phyloP scores from a whole-genome alignment of 2,329 filamentous ascomycete species.

The Rutstroemia sp. region DNA sequence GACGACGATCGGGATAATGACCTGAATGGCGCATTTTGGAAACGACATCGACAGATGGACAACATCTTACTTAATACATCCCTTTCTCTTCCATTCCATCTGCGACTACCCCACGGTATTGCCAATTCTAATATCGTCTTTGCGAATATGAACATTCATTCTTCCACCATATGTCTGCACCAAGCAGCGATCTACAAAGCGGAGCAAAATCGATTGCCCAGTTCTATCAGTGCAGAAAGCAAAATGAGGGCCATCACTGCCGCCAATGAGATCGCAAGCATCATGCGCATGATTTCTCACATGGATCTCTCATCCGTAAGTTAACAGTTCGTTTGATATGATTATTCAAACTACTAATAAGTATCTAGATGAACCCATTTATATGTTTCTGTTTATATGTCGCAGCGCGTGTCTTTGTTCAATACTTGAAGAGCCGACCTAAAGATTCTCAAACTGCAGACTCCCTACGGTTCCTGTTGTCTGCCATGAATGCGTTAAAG shows the following conservation, averaged over 20 bases:
- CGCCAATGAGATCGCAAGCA: constrained; percentile 85
- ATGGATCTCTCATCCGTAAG: constrained; percentile 76
- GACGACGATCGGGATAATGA: constrained; percentile 76
- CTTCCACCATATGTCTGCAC: constrained; percentile 93
- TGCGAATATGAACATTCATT: constrained; percentile 94
- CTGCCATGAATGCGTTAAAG: constrained; percentile 85
- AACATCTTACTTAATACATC: constrained; percentile 84
- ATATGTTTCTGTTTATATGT: constrained; percentile 94
- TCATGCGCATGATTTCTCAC: constrained; percentile 93
- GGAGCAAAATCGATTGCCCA: constrained; percentile 75
- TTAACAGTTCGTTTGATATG: background rate
- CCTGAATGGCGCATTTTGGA: constrained; percentile 93
- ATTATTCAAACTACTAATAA: background rate
- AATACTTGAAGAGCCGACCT: constrained; percentile 90
- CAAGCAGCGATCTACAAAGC: constrained; percentile 98
- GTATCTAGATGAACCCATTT: constrained; percentile 82
- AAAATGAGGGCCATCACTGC: constrained; percentile 90
- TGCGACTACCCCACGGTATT: constrained; percentile 73
- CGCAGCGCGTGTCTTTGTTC: constrained; percentile 89
- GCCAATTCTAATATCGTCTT: constrained; percentile 81
- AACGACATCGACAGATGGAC: constrained; percentile 80
- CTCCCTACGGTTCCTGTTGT: constrained; percentile 82
- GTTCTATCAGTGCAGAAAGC: constrained; percentile 76
- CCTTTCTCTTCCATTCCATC: constrained; percentile 68
- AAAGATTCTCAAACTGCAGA: constrained; percentile 72